Conservation (phyloP, 2,329 filamentous ascomycete species). For the Fusarium domesticum region DNA sequence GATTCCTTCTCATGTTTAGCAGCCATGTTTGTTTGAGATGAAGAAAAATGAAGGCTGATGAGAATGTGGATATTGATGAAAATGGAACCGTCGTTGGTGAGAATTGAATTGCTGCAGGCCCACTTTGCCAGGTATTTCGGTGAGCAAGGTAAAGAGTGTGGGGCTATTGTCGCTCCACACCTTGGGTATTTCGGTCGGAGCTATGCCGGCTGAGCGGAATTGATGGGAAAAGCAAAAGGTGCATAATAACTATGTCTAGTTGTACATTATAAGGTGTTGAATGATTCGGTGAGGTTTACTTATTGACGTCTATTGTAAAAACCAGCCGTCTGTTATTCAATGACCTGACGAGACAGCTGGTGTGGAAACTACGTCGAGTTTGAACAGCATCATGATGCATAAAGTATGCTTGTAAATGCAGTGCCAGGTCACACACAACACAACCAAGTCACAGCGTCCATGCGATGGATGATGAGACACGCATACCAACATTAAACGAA, state of each 20-base stretch:
- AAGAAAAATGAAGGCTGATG: neutral
- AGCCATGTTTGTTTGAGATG: conserved; percentile 27
- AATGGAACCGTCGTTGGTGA: conserved; percentile 19
- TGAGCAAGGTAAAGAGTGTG: conserved; percentile 15
- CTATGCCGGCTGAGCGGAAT: neutral
- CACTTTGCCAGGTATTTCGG: conserved; percentile 15
- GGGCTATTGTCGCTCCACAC: conserved; percentile 5
- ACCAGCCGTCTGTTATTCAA: neutral
- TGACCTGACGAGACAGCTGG: no score
- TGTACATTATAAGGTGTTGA: neutral
- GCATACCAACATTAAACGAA: no score
- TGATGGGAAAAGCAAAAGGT: neutral
- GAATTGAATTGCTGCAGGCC: conserved; percentile 14
- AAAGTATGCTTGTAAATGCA: conserved; percentile 14
- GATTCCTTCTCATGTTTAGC: conserved; percentile 33
- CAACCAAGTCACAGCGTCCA: conserved; percentile 2
- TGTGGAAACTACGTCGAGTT: no score
- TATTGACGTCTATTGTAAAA: conserved; percentile 2
- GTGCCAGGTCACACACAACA: conserved; percentile 20
- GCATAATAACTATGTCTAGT: no score
- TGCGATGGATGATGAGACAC: no score
- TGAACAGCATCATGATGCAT: conserved; percentile 4
- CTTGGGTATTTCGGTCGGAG: conserved; percentile 8
- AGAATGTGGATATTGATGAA: neutral
- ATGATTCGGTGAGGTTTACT: conserved; percentile 1